These are phyloP conservation scores for Pythium rishiriense DNA, from an alignment of 352 stramenopile species.

Conservation along the genomic window DNA sequence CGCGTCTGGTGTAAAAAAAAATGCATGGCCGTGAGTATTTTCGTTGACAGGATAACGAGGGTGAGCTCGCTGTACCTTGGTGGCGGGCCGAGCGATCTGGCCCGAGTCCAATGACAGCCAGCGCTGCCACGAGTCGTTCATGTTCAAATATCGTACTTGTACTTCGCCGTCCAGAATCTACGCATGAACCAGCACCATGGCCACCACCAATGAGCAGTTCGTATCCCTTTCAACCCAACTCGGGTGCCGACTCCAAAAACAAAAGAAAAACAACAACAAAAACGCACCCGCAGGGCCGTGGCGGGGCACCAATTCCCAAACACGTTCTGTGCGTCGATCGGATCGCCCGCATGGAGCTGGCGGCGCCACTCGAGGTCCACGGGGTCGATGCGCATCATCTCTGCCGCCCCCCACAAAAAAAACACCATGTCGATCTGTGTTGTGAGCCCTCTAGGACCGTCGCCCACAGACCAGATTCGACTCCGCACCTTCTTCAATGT, in stretches of 20 bases:
- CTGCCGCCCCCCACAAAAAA: constrained; percentile 29
- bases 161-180: constrained; percentile 64
- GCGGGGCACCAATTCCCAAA: constrained; percentile 87
- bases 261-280: too few species aligned
- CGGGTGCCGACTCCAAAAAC: too few species aligned
- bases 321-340: constrained; percentile 73
- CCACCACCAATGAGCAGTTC: too few species aligned
- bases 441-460: too few species aligned
- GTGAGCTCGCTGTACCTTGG: too few species aligned
- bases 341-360: constrained; percentile 63
- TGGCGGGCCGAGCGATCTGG: constrained; percentile 51
- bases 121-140: constrained; percentile 75
- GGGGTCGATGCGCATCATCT: constrained; percentile 82
- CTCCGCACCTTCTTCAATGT: constrained; percentile 70
- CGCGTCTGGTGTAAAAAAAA: constrained; percentile 29
- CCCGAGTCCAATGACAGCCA: constrained; percentile 70
- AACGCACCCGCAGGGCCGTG: constrained; percentile 42
- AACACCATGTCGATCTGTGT: too few species aligned
- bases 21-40: too few species aligned
- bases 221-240: too few species aligned
- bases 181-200: too few species aligned
- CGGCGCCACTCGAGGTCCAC: constrained; percentile 70
- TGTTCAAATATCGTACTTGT: constrained; percentile 76
- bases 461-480: too few species aligned
- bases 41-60: too few species aligned